These are phyloP conservation scores for Scheffersomyces ergatensis DNA, from an alignment of 805 yeast species.

Conservation along the genomic window DNA sequence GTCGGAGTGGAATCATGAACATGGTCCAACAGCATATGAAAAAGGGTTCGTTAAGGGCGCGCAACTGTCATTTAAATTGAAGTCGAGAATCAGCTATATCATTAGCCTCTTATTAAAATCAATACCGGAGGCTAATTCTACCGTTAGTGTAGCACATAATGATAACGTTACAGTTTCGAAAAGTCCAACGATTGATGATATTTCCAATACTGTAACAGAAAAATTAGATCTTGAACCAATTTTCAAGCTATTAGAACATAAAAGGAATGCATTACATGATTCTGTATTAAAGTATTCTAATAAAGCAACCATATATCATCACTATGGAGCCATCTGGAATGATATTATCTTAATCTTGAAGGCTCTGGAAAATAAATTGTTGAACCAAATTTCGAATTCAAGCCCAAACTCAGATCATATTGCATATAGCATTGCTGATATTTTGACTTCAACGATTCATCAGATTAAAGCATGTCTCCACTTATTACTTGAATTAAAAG, in stretches of 20 bases:
- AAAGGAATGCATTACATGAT: slow-evolving; percentile 24
- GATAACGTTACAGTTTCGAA: not conserved
- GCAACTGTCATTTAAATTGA: slow-evolving; percentile 22
- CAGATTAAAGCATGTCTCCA: slow-evolving; percentile 1
- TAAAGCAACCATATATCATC: slow-evolving; percentile 26
- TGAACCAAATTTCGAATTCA: slow-evolving; percentile 3
- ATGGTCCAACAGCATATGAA: slow-evolving; percentile 28
- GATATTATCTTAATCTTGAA: slow-evolving; percentile 19
- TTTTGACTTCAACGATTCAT: slow-evolving; percentile 4
- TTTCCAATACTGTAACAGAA: slow-evolving; percentile 27
- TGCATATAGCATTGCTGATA: not conserved
- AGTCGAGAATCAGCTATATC: slow-evolving; percentile 10
- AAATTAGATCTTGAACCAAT: slow-evolving; percentile 36
- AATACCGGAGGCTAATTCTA: slow-evolving; percentile 1
- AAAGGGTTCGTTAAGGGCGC: slow-evolving; percentile 35
- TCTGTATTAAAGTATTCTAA: slow-evolving; percentile 20
- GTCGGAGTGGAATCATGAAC: slow-evolving; percentile 16
- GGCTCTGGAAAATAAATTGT: slow-evolving; percentile 25
- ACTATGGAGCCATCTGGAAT: slow-evolving; percentile 24
- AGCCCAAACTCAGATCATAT: not conserved
- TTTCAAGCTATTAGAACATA: slow-evolving; percentile 23
- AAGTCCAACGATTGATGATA: slow-evolving; percentile 24
- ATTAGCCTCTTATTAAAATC: slow-evolving; percentile 7
- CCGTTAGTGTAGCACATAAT: not conserved
- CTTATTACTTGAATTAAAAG: not conserved